phyloP scores from a whole-genome alignment of 2,329 filamentous ascomycete species.

The Coniochaeta prunicola region DNA sequence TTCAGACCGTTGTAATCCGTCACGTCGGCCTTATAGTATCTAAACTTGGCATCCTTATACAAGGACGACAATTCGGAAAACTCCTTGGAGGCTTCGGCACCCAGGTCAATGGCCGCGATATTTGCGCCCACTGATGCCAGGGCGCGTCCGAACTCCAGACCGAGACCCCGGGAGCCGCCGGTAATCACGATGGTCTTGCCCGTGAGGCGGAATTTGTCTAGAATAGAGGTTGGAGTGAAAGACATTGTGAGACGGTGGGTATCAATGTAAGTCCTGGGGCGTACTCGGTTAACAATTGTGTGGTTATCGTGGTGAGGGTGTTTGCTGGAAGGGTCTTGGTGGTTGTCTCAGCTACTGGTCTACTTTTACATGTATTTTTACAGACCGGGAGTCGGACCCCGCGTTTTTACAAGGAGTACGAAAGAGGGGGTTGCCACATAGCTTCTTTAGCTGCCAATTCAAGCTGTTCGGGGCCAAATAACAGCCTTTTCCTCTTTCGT shows the following conservation, averaged over 20 bases:
- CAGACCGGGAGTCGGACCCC: neutral
- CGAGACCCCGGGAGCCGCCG: neutral
- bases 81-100: neutral
- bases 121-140: neutral
- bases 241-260: neutral
- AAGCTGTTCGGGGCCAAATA: too few species aligned
- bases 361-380: neutral
- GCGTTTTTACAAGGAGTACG: neutral
- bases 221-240: neutral
- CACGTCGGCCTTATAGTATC: slow-evolving; percentile 15
- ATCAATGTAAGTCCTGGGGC: neutral
- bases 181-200: neutral
- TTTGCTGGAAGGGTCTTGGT: neutral
- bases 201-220: neutral
- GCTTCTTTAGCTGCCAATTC: too few species aligned
- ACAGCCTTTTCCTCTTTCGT: too few species aligned
- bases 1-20: neutral
- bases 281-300: neutral
- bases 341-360: neutral
- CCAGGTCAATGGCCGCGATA: neutral
- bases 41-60: neutral
- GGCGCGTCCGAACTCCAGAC: neutral
- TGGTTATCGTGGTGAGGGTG: neutral
- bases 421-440: too few species aligned
- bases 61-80: slow-evolving; percentile 5